Evolutionary conservation across 108 stramenopile genomes (phyloP).

Genomic region (Mayamaea pseudoterrestris): DNA sequence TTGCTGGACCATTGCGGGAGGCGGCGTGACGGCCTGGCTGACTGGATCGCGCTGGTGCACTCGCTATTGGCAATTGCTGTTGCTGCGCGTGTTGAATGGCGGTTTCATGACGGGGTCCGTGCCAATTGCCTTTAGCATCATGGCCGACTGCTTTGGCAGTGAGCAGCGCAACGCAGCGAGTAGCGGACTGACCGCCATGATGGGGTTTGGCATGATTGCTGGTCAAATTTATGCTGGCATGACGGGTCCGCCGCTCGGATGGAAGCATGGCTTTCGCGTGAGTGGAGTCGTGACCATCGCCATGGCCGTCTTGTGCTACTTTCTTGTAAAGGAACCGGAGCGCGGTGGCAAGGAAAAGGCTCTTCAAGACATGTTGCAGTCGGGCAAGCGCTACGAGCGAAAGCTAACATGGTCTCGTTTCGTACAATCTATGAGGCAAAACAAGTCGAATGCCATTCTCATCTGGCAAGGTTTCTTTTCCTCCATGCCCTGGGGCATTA

Average conservation of each 20-base stretch:
- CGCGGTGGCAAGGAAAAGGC: slow-evolving; percentile 59
- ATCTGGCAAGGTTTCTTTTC: slow-evolving; percentile 54
- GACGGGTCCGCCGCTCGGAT: slow-evolving; percentile 27
- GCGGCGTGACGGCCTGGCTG: slow-evolving; percentile 26
- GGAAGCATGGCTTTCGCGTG: slow-evolving; percentile 44
- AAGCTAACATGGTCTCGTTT: slow-evolving; percentile 57
- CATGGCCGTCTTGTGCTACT: slow-evolving; percentile 20
- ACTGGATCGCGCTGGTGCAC: background rate
- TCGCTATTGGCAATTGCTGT: slow-evolving; percentile 27
- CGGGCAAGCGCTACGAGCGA: slow-evolving; percentile 49
- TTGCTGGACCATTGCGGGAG: slow-evolving; percentile 25
- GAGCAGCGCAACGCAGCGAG: slow-evolving; percentile 60
- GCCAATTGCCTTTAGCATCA: slow-evolving; percentile 51
- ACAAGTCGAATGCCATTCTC: slow-evolving; percentile 35
- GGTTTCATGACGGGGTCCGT: slow-evolving; percentile 57
- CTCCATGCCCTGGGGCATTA: slow-evolving; percentile 52
- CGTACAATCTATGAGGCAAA: slow-evolving; percentile 29
- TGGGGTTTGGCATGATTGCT: slow-evolving; percentile 52
- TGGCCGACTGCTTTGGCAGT: slow-evolving; percentile 52
- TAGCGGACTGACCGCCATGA: slow-evolving; percentile 56
- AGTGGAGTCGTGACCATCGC: slow-evolving; percentile 20
- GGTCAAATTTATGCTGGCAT: slow-evolving; percentile 62
- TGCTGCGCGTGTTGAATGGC: slow-evolving; percentile 36
- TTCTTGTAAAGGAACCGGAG: slow-evolving; percentile 47
- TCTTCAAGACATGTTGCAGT: slow-evolving; percentile 38